These are phyloP conservation scores for Kluyveromyces sp. DNA, from an alignment of 1,139 yeast species.

Conservation along the genomic window DNA sequence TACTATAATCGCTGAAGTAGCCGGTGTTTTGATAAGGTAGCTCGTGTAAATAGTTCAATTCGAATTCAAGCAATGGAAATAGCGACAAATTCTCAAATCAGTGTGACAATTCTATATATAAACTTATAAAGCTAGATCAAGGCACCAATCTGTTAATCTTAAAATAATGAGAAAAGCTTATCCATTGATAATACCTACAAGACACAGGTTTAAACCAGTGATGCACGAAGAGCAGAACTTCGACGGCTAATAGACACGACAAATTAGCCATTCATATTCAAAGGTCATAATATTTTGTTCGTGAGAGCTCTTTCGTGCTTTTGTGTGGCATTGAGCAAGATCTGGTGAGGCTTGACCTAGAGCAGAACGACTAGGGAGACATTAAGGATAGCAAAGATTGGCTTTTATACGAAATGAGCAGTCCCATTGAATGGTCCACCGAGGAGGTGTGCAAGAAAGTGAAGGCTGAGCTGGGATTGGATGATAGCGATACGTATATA, in stretches of 20 bases:
- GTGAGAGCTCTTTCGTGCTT: background rate
- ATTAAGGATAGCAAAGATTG: too few species aligned
- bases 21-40: too few species aligned
- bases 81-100: background rate
- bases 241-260: too few species aligned
- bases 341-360: background rate
- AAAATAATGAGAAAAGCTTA: background rate
- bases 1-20: too few species aligned
- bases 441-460: constrained; percentile 8
- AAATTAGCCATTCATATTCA: too few species aligned
- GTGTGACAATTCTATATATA: background rate
- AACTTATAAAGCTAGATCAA: background rate
- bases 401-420: too few species aligned
- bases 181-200: background rate
- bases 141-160: background rate
- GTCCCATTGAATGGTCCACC: constrained; percentile 3
- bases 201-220: background rate
- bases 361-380: background rate
- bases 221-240: too few species aligned
- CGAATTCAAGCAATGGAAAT: background rate
- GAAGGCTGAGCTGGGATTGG: constrained; percentile 3
- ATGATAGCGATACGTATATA: background rate
- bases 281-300: background rate
- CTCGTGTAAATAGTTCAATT: background rate
- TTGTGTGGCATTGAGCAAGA: background rate